Evolutionary conservation across 2,329 filamentous ascomycete genomes (phyloP), one percentile per base, ranked within the genome.

Genomic region (Aureobasidium mangrovei): DNA sequence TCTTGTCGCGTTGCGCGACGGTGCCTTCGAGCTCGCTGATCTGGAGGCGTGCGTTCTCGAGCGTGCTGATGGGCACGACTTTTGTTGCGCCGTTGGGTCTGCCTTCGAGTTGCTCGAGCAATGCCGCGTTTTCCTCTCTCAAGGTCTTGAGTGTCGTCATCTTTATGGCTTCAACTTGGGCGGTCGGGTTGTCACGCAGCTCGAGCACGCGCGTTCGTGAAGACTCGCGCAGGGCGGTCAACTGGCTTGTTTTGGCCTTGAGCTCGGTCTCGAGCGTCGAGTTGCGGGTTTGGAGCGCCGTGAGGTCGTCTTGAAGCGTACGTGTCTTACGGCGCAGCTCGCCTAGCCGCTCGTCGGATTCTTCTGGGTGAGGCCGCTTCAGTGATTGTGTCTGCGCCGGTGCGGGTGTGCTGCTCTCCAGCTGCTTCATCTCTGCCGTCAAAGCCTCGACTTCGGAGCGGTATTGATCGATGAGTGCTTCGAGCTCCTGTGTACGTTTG

Each of bases 141-240:
- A 98, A 80, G 0, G 85, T 84, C 7, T 78, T 78, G 10, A 98
- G 80, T 0, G 89, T 95, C 7, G 82, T 78, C 49, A 85, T 77
- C 72, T 97, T 95, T 68, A 95, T 81, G 3, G 86, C 85, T 71
- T 95, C 89, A 57, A 82, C 82, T 63, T 93, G 82, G 0, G 90
- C 83, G 0, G 93, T 97, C 0, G 93, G 93, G 68, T 98, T 98
- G n/a, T 86, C 84, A 56, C 89, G 86, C 10, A 97, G 76, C 53
- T 93, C 85, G 28, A 98, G 79, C 45, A 97, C 78, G 35, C 93
- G 87, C 3, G 85, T 94, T 59, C 86, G 83, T 31, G 83, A 85
- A 18, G 84, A 81, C 47, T 84, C 77, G 61, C 83, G 78, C 36
- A 85, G 72, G 4, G 78, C 75, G 44, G 80, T 78, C 27, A 97